Percentiles rank a stretch among this genome's conserved stretches.
phyloP scores from a whole-genome alignment of 805 yeast genomes.

The Pichia phayaonensis region DNA sequence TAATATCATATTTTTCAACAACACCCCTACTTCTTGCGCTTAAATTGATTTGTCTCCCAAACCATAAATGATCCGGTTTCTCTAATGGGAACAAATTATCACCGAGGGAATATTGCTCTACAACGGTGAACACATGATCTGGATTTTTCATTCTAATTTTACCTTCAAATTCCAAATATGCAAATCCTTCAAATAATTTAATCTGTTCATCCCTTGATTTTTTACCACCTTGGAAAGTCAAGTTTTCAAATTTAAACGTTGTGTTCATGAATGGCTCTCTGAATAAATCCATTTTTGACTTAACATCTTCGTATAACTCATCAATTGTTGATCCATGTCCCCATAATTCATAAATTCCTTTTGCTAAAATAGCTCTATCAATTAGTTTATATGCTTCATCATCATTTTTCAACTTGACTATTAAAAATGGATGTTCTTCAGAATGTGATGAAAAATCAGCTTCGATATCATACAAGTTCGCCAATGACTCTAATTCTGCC shows the following conservation, averaged over 20 bases:
- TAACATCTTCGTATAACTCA: conserved; percentile 48
- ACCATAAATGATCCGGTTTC: conserved; percentile 53
- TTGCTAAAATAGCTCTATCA: conserved; percentile 58
- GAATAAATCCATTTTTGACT: conserved; percentile 21
- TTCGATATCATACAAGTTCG: conserved; percentile 48
- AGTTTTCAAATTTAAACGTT: conserved; percentile 75
- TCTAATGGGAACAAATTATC: conserved; percentile 32
- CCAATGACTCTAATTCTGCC: conserved; percentile 82
- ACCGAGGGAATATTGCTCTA: conserved; percentile 58
- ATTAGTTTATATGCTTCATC: conserved; percentile 58
- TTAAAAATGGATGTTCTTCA: conserved; percentile 60
- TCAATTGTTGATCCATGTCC: conserved; percentile 56
- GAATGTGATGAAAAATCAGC: conserved; percentile 56
- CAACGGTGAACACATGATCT: conserved; percentile 56
- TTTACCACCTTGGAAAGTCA: conserved; percentile 66
- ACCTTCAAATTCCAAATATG: conserved; percentile 67
- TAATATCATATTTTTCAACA: conserved; percentile 73
- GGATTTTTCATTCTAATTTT: conserved; percentile 73
- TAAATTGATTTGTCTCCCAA: conserved; percentile 63
- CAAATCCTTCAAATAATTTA: conserved; percentile 61
- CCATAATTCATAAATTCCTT: conserved; percentile 80
- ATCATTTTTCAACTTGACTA: conserved; percentile 59
- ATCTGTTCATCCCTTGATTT: conserved; percentile 43
- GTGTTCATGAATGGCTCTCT: conserved; percentile 33
- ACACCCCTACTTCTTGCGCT: conserved; percentile 55